phyloP scores from a whole-genome alignment of 2,329 filamentous ascomycete genomes.

The Nemania sp. region DNA sequence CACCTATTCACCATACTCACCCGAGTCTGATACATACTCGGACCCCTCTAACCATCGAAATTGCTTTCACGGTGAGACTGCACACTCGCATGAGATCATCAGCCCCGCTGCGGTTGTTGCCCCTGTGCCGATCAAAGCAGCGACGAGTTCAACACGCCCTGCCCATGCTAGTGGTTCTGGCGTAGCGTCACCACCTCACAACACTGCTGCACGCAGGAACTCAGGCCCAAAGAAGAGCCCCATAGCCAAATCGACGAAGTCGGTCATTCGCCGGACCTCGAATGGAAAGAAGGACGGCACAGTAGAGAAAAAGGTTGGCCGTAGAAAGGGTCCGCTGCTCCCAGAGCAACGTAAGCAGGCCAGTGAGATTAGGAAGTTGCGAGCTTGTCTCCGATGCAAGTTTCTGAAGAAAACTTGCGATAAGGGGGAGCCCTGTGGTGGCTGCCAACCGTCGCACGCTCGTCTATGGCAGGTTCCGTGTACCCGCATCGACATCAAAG shows the following conservation, averaged over 20 bases:
- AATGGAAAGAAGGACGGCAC: constrained; percentile 78
- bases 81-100: constrained; percentile 60
- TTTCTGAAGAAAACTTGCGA: constrained; percentile 99
- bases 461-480: constrained; percentile 97
- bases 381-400: constrained; percentile 93
- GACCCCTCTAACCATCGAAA: constrained; percentile 65
- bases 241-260: constrained; percentile 80
- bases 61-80: constrained; percentile 63
- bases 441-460: constrained; percentile 93
- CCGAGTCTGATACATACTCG: constrained; percentile 74
- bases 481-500: constrained; percentile 97
- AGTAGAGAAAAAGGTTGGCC: constrained; percentile 88
- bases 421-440: constrained; percentile 93
- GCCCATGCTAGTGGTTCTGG: constrained; percentile 65
- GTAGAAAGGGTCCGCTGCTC: constrained; percentile 84
- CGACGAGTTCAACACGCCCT: constrained; percentile 61
- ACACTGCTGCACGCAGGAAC: constrained; percentile 68
- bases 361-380: constrained; percentile 92
- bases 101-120: constrained; percentile 71
- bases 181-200: constrained; percentile 60
- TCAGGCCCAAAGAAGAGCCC: constrained; percentile 76
- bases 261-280: constrained; percentile 78
- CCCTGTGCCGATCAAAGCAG: constrained; percentile 71
- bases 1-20: constrained; percentile 79
- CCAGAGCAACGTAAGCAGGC: constrained; percentile 96